Percentiles rank a stretch among this genome's conserved stretches.
Conservation (phyloP, 495 filamentous ascomycete genomes). For the Hypoxylon trugodes region DNA sequence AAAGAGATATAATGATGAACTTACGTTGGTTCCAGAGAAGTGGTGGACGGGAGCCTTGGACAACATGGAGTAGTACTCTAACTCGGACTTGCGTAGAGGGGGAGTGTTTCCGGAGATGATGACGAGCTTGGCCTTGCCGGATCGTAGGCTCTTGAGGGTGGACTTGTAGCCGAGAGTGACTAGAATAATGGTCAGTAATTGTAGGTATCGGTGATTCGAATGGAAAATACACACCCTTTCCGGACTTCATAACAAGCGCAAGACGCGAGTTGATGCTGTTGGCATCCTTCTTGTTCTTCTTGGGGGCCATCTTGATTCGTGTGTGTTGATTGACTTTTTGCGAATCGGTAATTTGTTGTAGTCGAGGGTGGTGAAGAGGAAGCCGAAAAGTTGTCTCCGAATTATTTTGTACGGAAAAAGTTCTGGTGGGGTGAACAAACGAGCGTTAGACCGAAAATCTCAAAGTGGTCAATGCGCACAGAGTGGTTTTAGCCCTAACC, state of each 20-base stretch:
- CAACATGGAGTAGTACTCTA: slow-evolving; percentile 91
- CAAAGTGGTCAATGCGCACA: slow-evolving; percentile 22
- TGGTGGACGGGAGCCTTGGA: slow-evolving; percentile 95
- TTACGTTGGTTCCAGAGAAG: slow-evolving; percentile 96
- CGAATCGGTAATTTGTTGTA: slow-evolving; percentile 34
- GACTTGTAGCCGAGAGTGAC: slow-evolving; percentile 94
- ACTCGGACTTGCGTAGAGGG: slow-evolving; percentile 92
- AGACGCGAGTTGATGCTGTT: slow-evolving; percentile 72
- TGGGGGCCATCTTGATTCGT: slow-evolving; percentile 77
- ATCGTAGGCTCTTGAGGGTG: slow-evolving; percentile 93
- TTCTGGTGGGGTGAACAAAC: slow-evolving; percentile 18
- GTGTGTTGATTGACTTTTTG: slow-evolving; percentile 32
- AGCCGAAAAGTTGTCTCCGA: slow-evolving; percentile 11
- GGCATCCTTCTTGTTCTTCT: slow-evolving; percentile 92
- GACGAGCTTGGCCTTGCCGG: slow-evolving; percentile 80
- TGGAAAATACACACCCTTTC: slow-evolving; percentile 69
- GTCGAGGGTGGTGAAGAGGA: slow-evolving; percentile 29
- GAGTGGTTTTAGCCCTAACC: slow-evolving; percentile 55
- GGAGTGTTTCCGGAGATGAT: slow-evolving; percentile 93
- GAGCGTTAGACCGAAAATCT: slow-evolving; percentile 22
- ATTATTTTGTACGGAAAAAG: slow-evolving; percentile 16
- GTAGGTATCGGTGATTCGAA: slow-evolving; percentile 1
- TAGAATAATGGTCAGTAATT: slow-evolving; percentile 39
- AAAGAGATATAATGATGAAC: slow-evolving; percentile 49
- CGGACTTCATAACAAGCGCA: slow-evolving; percentile 95